Evolutionary conservation across 1,139 yeast genomes (phyloP).

Genomic region (Scheffersomyces lignicola): DNA sequence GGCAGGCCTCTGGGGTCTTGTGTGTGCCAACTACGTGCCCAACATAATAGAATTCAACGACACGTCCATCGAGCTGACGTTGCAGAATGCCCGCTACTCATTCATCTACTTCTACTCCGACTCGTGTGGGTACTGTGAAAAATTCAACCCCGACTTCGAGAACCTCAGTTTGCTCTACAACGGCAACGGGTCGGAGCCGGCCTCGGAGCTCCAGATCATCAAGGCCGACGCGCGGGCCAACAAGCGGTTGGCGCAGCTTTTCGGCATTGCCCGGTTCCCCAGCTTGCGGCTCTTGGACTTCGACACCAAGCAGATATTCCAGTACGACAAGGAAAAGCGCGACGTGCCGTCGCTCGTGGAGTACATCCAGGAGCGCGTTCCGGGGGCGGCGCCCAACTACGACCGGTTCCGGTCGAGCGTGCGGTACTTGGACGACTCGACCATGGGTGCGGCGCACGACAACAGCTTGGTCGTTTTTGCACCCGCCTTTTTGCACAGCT

Average conservation of each 20-base stretch:
- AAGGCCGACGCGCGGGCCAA: conserved; percentile 30
- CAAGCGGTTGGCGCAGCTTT: conserved; percentile 22
- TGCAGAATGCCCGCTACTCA: conserved; percentile 29
- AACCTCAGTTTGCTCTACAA: conserved; percentile 31
- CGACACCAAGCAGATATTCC: conserved; percentile 25
- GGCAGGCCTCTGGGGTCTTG: too few species aligned
- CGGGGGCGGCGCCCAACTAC: conserved; percentile 20
- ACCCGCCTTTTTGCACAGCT: conserved; percentile 23
- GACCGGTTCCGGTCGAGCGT: conserved; percentile 17
- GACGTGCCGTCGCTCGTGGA: conserved; percentile 22
- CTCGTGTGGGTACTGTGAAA: conserved; percentile 36
- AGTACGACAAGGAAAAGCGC: conserved; percentile 20
- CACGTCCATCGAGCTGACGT: conserved; percentile 14
- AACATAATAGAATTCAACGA: conserved; percentile 21
- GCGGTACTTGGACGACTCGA: conserved; percentile 9
- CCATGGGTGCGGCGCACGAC: conserved; percentile 6
- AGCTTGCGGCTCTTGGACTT: conserved; percentile 31
- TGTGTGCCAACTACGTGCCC: too few species aligned
- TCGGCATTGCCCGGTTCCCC: conserved; percentile 31
- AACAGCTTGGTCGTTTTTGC: conserved; percentile 29
- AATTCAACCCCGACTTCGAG: conserved; percentile 37
- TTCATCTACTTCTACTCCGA: conserved; percentile 44
- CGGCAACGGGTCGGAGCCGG: conserved; percentile 10
- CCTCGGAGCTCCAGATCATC: conserved; percentile 27
- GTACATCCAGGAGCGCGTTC: conserved; percentile 7